Evolutionary conservation across 2,329 filamentous ascomycete species (phyloP), one percentile per base, ranked within the genome.

Genomic region (Bipolaris victoriae): DNA sequence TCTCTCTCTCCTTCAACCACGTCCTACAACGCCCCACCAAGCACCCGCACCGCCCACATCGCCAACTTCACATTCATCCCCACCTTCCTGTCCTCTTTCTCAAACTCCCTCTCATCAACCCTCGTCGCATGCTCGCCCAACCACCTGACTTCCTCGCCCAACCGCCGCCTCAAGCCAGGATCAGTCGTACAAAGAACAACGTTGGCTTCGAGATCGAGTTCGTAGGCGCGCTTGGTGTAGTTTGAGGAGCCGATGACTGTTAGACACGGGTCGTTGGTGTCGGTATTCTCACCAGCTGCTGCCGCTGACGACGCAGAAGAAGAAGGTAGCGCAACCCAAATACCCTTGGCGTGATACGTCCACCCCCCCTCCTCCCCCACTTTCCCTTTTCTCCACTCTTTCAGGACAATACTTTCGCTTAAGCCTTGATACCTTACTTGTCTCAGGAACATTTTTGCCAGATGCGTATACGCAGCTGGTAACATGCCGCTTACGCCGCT

Each of bases 341-440:
- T 82, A 0, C 95, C 95, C 77, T 99, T 99, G 46, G 95, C 95
- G 70, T 99, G 95, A 76, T 99, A 99, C 0, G 94, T 97, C 95
- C 96, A 99, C 0, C 92, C 94, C 1, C 82, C 91, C 0, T 90
- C 87, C 67, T 92, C 84, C 16, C 90, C 90, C 2, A 96, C 90
- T 0, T 87, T 90, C 7, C 95, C 95, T 44, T 84, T 83, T 6
- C 89, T 86, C 95, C 95, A 99, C 78, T 99, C 95, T 61, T 91
- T 90, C 3, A 99, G 81, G 3, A 85, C 78, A 26, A 97, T 89
- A 9, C 83, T 82, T 1, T 83, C 79, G 10, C 81, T 81, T 4
- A 84, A 77, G 1, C 83, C 81, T 7, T 81, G 80, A n/a, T 75
- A 75, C 0, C 79, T 74, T 1, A 89, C 86, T 6, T 82, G 83